These are phyloP conservation scores for Mycosarcoma mackinlayi DNA, from an alignment of 1,284 basidiomycete species.

Conservation along the genomic window DNA sequence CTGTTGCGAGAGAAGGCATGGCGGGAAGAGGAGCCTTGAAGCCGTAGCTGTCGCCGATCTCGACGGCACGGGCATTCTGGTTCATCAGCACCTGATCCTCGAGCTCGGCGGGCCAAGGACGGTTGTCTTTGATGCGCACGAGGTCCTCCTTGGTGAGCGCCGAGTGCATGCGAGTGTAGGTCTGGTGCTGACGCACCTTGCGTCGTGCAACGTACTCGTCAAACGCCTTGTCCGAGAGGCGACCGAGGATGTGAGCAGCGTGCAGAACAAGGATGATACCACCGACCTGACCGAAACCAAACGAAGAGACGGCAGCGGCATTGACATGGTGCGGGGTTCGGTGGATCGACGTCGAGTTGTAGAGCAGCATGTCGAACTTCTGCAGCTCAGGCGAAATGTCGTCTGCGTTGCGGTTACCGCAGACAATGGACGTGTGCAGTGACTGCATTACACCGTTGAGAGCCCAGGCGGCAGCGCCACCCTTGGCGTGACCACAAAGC, in stretches of 20 bases:
- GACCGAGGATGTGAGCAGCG: conserved; percentile 88
- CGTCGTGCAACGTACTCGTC: conserved; percentile 75
- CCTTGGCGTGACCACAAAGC: conserved; percentile 68
- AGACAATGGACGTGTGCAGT: conserved; percentile 85
- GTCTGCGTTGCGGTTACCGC: conserved; percentile 82
- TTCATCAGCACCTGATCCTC: conserved; percentile 91
- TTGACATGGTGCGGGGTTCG: conserved; percentile 62
- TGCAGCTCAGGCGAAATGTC: conserved; percentile 94
- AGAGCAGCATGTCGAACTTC: conserved; percentile 89
- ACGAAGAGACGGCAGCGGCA: conserved; percentile 77
- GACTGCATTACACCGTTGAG: conserved; percentile 91
- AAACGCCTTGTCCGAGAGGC: conserved; percentile 80
- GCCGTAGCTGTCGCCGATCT: conserved; percentile 57
- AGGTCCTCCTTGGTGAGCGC: conserved; percentile 61
- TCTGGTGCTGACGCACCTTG: conserved; percentile 55
- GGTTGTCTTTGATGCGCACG: conserved; percentile 93
- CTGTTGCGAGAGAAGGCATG: conserved; percentile 44
- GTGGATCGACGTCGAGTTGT: conserved; percentile 90
- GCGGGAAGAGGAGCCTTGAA: conserved; percentile 58
- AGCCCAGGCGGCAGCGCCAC: conserved; percentile 88
- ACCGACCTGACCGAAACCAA: conserved; percentile 96
- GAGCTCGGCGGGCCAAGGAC: conserved; percentile 88
- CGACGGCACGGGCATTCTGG: conserved; percentile 79
- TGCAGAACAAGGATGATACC: conserved; percentile 89
- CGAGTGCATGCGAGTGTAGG: conserved; percentile 64